Evolutionary conservation across 2,329 filamentous ascomycete species (phyloP).

Genomic region (Botrytis byssoidea): DNA sequence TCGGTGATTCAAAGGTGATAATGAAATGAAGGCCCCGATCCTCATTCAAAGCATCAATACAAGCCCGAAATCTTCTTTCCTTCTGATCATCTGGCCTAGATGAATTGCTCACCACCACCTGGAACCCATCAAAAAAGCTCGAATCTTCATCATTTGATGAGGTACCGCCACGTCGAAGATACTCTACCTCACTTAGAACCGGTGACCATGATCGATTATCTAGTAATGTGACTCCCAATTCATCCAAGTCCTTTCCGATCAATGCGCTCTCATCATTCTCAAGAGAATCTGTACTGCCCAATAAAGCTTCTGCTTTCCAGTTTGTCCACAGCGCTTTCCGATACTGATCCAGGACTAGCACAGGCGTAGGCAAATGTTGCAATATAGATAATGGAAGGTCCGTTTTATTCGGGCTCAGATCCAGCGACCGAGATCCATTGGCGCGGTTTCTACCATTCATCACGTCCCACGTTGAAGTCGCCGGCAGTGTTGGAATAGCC

Average conservation of each 20-base stretch:
- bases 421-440: neutral
- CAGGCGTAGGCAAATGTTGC: slow-evolving; percentile 27
- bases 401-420: neutral
- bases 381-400: slow-evolving; percentile 31
- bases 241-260: slow-evolving; percentile 17
- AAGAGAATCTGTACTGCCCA: slow-evolving; percentile 22
- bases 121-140: slow-evolving; percentile 11
- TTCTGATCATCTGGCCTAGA: slow-evolving; percentile 1
- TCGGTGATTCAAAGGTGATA: slow-evolving; percentile 24
- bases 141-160: neutral
- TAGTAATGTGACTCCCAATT: slow-evolving; percentile 25
- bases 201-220: slow-evolving; percentile 24
- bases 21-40: slow-evolving; percentile 24
- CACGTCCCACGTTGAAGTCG: neutral
- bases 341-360: slow-evolving; percentile 28
- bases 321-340: slow-evolving; percentile 27
- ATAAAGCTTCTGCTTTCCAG: slow-evolving; percentile 22
- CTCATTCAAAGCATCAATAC: slow-evolving; percentile 22
- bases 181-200: slow-evolving; percentile 23
- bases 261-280: slow-evolving; percentile 12
- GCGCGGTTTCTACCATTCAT: neutral
- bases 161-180: neutral
- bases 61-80: slow-evolving; percentile 22
- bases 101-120: slow-evolving; percentile 21
- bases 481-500: neutral